Evolutionary conservation across 2,329 filamentous ascomycete species (phyloP).

Genomic region (Colletotrichum scovillei): DNA sequence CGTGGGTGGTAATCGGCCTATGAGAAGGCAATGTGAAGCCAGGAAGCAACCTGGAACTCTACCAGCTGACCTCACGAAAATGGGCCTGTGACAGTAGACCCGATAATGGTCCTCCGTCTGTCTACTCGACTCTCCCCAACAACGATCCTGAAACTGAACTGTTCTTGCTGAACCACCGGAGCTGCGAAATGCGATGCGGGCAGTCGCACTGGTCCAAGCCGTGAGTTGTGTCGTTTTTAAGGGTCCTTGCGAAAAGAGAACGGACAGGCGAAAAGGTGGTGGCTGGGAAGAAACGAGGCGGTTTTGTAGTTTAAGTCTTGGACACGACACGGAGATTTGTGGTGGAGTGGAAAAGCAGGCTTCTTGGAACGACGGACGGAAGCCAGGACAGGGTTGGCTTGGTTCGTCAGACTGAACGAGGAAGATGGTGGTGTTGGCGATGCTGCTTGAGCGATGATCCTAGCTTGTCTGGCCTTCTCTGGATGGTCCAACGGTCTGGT

Average conservation of each 20-base stretch:
- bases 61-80: constrained; percentile 33
- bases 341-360: constrained; percentile 31
- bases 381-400: constrained; percentile 24
- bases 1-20: constrained; percentile 25
- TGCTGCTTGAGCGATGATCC: constrained; percentile 33
- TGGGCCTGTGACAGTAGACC: constrained; percentile 25
- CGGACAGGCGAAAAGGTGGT: not conserved
- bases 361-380: constrained; percentile 10
- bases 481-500: constrained; percentile 8
- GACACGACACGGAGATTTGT: constrained; percentile 9
- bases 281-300: constrained; percentile 21
- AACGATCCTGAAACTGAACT: not conserved
- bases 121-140: constrained; percentile 6
- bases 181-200: not conserved
- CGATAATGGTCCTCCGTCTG: constrained; percentile 14
- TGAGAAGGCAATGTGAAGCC: constrained; percentile 21
- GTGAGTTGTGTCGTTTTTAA: constrained; percentile 10
- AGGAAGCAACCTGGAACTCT: constrained; percentile 7
- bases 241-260: constrained; percentile 16
- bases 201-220: constrained; percentile 4
- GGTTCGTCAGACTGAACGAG: not conserved
- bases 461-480: constrained; percentile 7
- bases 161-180: not conserved
- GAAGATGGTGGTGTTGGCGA: constrained; percentile 31
- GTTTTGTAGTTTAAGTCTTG: constrained; percentile 32